Evolutionary conservation across 768 basidiomycete species (phyloP), one percentile per base, ranked within the genome.

Genomic region (Suillus cothurnatus): DNA sequence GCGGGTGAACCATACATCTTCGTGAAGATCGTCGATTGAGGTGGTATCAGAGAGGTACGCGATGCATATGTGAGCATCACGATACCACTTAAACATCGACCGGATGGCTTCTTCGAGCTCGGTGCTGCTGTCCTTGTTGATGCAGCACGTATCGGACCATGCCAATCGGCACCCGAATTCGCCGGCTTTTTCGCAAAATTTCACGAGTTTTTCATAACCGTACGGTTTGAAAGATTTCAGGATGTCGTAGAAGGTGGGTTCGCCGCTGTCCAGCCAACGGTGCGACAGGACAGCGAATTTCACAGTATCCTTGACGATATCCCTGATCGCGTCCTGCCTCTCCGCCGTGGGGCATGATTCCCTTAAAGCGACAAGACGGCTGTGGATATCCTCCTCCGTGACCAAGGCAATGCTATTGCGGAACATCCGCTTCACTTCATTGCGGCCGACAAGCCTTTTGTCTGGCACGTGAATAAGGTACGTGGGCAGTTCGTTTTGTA

Each of bases 131-230:
- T 75, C 70, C 8, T 77, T 78, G 59, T 77, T 74, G 53, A 77
- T 77, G 32, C 76, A 77, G 14, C 72, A 76, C 19, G 77, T 78
- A 39, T 78, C 77, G n/a, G 73, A 75, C 76, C 76, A 79, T 38
- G 73, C 77, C 3, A 76, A 67, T 15, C 34, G 26, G 31, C 76
- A 76, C 0, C 45, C 74, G 39, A 75, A 77, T 43, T 71, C 74
- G 0, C 63, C 68, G 26, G 76, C 74, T 41, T 69, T 77, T 2
- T 43, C 50, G 62, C 74, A 75, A 28, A 75, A 77, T 7, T 65
- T 64, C 26, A 49, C 65, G 19, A 75, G 70, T 26, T 75, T 75
- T 61, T 32, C 38, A 12, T 75, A 77, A 41, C 74, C 75, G 8
- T 72, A 64, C 1, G 74, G 74, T 39, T 8, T 52, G 59, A 73